Evolutionary conservation across 2,329 filamentous ascomycete genomes (phyloP), one percentile per base, ranked within the genome.

Genomic region (Aspergillus ochraceoroseus): DNA sequence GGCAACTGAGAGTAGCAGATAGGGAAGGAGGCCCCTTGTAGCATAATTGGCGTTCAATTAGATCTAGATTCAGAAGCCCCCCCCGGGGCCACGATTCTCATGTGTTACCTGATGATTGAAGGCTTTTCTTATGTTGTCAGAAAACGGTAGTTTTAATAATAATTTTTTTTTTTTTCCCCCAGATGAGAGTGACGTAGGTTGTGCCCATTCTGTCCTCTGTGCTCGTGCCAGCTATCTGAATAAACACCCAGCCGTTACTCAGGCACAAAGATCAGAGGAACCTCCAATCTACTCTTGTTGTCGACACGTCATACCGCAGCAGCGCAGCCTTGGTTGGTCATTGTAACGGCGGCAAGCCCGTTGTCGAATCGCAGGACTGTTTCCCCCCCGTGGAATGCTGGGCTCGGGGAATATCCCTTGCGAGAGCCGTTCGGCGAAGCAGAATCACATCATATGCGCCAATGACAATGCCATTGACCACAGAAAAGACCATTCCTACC

Each of bases 11-110:
- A 53, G 48, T 7, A 48, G 49, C 34, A 33, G 42, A 13, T 41
- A 31, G 38, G 22, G n/a, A 23, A 29, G 14, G 33, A 18, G 18
- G 28, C n/a, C n/a, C n/a, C n/a, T n/a, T 32, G 42, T 31, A 43
- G 49, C 54, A 59, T 59, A 50, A 45, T 43, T 45, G 55, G 57
- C 54, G 52, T 57, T 60, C 22, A 23, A 22, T 22, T 55, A 54
- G 49, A 58, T 43, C 36, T 35, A 41, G 47, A 41, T 38, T 32
- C 19, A 33, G 7, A n/a, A n/a, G n/a, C n/a, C n/a, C 43, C 22
- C 34, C 38, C 35, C 42, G 30, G n/a, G n/a, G n/a, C n/a, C 38
- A 47, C 15, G 38, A 38, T 40, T 44, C 26, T n/a, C n/a, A n/a
- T n/a, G n/a, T n/a, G n/a, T n/a, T n/a, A n/a, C n/a, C n/a, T n/a